Percentiles rank a stretch among this genome's conserved stretches.
phyloP scores from a whole-genome alignment of 2,329 filamentous ascomycete genomes.

The Drechslerella stenobrocha region DNA sequence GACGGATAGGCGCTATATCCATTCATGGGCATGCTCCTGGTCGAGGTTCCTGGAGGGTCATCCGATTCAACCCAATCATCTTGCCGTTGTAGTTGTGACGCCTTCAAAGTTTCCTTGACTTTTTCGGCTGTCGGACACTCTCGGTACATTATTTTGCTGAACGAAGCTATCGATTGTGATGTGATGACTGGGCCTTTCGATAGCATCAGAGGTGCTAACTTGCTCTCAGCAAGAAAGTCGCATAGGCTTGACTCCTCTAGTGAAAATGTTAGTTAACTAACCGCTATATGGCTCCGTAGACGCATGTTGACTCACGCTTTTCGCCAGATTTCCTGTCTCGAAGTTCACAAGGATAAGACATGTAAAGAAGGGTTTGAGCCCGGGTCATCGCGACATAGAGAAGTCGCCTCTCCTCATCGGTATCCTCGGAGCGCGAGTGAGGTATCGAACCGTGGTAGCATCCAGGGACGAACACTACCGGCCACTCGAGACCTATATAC shows the following conservation, averaged over 20 bases:
- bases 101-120: slow-evolving; percentile 46
- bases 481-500: slow-evolving; percentile 75
- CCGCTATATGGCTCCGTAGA: slow-evolving; percentile 30
- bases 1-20: slow-evolving; percentile 9
- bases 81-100: slow-evolving; percentile 34
- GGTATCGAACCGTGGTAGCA: slow-evolving; percentile 89
- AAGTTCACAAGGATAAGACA: slow-evolving; percentile 70
- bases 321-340: slow-evolving; percentile 59
- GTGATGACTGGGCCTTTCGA: slow-evolving; percentile 54
- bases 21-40: slow-evolving; percentile 10
- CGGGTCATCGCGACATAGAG: slow-evolving; percentile 97
- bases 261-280: slow-evolving; percentile 53
- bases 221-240: slow-evolving; percentile 50
- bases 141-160: slow-evolving; percentile 52
- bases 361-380: slow-evolving; percentile 80
- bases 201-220: slow-evolving; percentile 54
- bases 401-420: slow-evolving; percentile 81
- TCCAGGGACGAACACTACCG: slow-evolving; percentile 87
- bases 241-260: slow-evolving; percentile 51
- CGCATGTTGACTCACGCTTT: slow-evolving; percentile 55
- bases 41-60: slow-evolving; percentile 14
- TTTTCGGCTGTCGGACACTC: slow-evolving; percentile 47
- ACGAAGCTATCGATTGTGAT: slow-evolving; percentile 48
- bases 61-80: slow-evolving; percentile 40
- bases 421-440: slow-evolving; percentile 81